phyloP scores from a whole-genome alignment of 2,329 filamentous ascomycete species.

The Fusarium annulatum region DNA sequence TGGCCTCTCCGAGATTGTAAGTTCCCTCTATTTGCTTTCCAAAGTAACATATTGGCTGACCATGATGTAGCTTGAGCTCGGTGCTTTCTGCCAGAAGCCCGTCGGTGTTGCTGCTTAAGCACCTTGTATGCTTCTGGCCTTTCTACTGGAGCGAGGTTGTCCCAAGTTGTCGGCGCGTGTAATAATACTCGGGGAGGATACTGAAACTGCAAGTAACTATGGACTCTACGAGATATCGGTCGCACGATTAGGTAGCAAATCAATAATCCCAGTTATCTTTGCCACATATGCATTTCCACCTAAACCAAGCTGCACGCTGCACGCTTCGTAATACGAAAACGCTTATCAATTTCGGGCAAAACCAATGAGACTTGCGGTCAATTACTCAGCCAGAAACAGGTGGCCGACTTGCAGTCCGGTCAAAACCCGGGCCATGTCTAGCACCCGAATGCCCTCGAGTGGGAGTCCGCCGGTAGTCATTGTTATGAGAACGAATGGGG shows the following conservation, averaged over 20 bases:
- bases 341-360: too few relatives aligned
- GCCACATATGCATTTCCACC: too few relatives aligned
- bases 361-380: too few relatives aligned
- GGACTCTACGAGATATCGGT: neutral
- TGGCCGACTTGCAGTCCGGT: neutral
- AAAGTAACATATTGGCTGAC: accelerated
- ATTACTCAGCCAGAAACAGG: neutral
- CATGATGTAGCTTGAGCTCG: neutral
- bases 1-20: neutral
- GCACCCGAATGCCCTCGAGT: too few relatives aligned
- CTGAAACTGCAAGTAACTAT: neutral
- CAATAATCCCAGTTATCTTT: too few relatives aligned
- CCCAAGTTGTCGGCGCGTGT: neutral
- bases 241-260: neutral
- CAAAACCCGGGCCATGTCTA: too few relatives aligned
- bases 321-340: neutral
- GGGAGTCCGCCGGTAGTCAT: too few relatives aligned
- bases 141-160: accelerated
- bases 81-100: neutral
- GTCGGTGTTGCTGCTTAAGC: neutral
- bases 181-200: neutral
- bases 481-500: too few relatives aligned
- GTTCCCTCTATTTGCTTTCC: accelerated
- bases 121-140: accelerated
- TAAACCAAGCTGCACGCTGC: neutral